Conservation (phyloP, 2,329 filamentous ascomycete genomes). For the Colletotrichum sp. region DNA sequence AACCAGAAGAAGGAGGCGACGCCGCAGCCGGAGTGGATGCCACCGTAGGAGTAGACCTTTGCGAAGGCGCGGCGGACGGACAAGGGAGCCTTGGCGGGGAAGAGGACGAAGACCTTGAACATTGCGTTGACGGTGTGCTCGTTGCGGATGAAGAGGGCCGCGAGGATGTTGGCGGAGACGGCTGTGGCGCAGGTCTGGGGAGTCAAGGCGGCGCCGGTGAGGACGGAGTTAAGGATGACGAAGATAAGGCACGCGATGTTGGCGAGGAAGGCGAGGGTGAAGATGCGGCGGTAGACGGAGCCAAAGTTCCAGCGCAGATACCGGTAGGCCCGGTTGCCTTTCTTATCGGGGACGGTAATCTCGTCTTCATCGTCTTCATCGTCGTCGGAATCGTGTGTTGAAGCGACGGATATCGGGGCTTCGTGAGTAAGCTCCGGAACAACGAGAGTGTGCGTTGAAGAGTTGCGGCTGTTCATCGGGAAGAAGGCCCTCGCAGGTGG, state of each 20-base stretch:
- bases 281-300: constrained; percentile 61
- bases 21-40: constrained; percentile 55
- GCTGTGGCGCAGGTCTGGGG: constrained; percentile 34
- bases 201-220: constrained; percentile 17
- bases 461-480: neutral
- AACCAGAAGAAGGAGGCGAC: constrained; percentile 56
- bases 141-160: constrained; percentile 57
- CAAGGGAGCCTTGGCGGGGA: constrained; percentile 51
- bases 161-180: constrained; percentile 47
- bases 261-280: constrained; percentile 54
- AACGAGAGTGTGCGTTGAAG: constrained; percentile 11
- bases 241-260: constrained; percentile 54
- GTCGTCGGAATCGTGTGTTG: constrained; percentile 1
- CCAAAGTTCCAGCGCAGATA: constrained; percentile 50
- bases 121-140: constrained; percentile 57
- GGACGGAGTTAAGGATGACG: constrained; percentile 30
- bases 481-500: neutral
- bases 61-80: constrained; percentile 51
- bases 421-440: neutral
- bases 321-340: constrained; percentile 39
- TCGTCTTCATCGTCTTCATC: constrained; percentile 29
- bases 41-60: constrained; percentile 58
- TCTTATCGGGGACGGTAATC: constrained; percentile 42
- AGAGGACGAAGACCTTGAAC: constrained; percentile 48
- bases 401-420: neutral